phyloP scores from a whole-genome alignment of 2,329 filamentous ascomycete species.

The Neophaeococcomyces aloes region DNA sequence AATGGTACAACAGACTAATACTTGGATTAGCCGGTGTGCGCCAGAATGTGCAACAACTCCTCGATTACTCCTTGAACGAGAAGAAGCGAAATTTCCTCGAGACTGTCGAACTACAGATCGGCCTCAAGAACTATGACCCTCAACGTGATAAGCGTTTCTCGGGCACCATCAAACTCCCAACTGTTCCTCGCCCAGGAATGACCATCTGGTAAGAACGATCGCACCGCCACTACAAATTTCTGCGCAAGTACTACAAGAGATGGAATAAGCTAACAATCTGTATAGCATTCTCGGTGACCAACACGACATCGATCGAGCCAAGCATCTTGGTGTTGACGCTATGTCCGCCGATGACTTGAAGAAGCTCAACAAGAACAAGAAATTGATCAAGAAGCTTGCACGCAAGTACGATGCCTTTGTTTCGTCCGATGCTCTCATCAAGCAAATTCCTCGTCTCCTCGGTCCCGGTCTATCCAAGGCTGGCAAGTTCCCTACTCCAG shows the following conservation, averaged over 20 bases:
- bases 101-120: constrained; percentile 75
- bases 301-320: constrained; percentile 99
- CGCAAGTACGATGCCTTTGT: constrained; percentile 99
- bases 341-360: constrained; percentile 98
- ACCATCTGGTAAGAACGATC: constrained; percentile 57
- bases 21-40: constrained; percentile 98
- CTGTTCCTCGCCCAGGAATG: constrained; percentile 85
- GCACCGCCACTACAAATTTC: background rate
- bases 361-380: constrained; percentile 99
- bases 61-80: constrained; percentile 88
- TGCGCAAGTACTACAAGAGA: constrained; percentile 6
- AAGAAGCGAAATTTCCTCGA: constrained; percentile 99
- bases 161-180: constrained; percentile 68
- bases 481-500: constrained; percentile 98
- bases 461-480: constrained; percentile 82
- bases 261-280: constrained; percentile 2
- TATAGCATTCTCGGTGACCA: constrained; percentile 71
- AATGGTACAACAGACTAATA: too few relatives aligned
- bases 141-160: constrained; percentile 99
- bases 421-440: constrained; percentile 94
- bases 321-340: constrained; percentile 96
- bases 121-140: constrained; percentile 97
- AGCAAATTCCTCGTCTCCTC: constrained; percentile 99
- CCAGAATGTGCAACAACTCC: constrained; percentile 82
- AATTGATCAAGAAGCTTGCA: constrained; percentile 99